Evolutionary conservation across 345 rosid genomes (phyloP), one percentile per base, ranked within the genome.

Genomic region (Syzygium aromaticum): DNA sequence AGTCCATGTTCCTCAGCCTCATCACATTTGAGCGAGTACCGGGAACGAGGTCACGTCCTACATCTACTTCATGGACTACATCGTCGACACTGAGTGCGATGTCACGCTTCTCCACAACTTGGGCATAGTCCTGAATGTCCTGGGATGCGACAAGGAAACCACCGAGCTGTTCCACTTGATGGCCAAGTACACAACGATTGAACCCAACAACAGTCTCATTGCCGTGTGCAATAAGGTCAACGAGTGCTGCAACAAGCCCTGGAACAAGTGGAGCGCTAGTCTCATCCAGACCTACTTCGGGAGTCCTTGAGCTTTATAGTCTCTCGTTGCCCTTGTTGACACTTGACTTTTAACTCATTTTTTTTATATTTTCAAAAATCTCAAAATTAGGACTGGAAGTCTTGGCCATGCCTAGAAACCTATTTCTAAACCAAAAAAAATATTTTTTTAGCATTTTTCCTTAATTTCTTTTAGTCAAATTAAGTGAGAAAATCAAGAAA

Each of bases 161-260:
- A 92, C 92, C n/a, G 89, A 89, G 17, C 84, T 93, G 52, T 93
- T 93, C 92, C 91, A 89, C 87, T 91, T 91, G 2, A 88, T 93
- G n/a, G 10, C 64, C 27, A 56, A 56, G 61, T 56, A 56, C 61
- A 56, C 61, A 23, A 11, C 64, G 1, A 83, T 90, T 2, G 94
- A 93, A 12, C 91, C 92, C 1, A 52, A 91, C 12, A 90, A 89
- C 86, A 63, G 84, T 73, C 83, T 93, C 0, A 78, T 84, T 23
- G 49, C 51, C 25, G 89, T 93, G 19, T 90, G 86, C 28, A 87
- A 87, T 85, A 84, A 85, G 84, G 92, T 93, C n/a, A 92, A 63
- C 83, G 87, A 85, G 3, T 91, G 90, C 85, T 88, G 87, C 89
- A 91, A 84, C 46, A 90, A 89, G 88, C 85, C 91, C 22, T 91